Conservation (phyloP, 2,329 filamentous ascomycete species). For the Cladorrhinum sp. region DNA sequence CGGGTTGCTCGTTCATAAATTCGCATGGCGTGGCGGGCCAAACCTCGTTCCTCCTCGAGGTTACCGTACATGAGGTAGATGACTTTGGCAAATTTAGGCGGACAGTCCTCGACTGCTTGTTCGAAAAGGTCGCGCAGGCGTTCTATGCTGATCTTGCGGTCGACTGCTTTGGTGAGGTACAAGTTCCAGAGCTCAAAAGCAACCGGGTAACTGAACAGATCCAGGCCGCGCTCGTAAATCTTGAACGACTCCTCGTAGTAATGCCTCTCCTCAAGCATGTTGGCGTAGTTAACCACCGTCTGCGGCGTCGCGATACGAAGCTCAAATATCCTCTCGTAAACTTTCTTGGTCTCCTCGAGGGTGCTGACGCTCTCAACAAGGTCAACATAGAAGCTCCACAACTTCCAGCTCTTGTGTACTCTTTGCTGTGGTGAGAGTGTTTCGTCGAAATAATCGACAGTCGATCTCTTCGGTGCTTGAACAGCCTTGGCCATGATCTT, state of each 20-base stretch:
- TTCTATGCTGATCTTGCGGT: constrained; percentile 94
- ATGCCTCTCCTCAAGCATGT: constrained; percentile 86
- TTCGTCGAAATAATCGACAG: constrained; percentile 98
- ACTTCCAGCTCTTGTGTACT: constrained; percentile 98
- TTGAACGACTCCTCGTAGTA: constrained; percentile 99
- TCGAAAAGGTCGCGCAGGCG: constrained; percentile 92
- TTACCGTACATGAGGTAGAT: constrained; percentile 98
- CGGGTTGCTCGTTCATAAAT: constrained; percentile 97
- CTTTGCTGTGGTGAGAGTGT: constrained; percentile 89
- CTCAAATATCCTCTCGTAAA: constrained; percentile 98
- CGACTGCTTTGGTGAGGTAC: constrained; percentile 94
- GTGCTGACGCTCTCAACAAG: constrained; percentile 91
- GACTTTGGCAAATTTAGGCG: constrained; percentile 91
- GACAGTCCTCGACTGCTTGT: constrained; percentile 91
- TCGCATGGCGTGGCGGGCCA: constrained; percentile 95
- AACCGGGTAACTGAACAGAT: constrained; percentile 97
- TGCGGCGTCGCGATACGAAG: constrained; percentile 96
- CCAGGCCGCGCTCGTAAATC: constrained; percentile 89
- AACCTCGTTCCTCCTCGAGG: constrained; percentile 89
- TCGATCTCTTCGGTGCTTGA: constrained; percentile 94
- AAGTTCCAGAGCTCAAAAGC: constrained; percentile 99
- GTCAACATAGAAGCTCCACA: constrained; percentile 99
- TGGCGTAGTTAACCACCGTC: constrained; percentile 97
- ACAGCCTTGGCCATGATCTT: constrained; percentile 97
- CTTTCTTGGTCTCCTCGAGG: constrained; percentile 85